These are phyloP conservation scores for Lippia alba DNA, from an alignment of 305 asterid genomes.

Conservation along the genomic window DNA sequence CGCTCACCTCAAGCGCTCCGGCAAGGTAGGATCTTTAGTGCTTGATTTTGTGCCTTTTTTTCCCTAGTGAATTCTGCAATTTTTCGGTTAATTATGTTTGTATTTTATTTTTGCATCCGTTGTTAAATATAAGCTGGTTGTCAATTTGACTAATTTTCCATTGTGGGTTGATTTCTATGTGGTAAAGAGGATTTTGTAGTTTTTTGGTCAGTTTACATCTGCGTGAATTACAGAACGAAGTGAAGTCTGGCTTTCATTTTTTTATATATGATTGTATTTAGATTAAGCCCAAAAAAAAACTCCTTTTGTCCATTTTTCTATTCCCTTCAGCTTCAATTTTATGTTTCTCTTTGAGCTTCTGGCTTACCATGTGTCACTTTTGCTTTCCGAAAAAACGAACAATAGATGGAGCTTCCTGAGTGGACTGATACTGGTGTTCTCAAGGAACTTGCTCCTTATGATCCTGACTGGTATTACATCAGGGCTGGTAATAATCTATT, in stretches of 20 bases:
- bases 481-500: conserved; percentile 51
- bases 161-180: background rate
- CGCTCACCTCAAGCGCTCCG: conserved; percentile 86
- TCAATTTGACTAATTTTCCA: background rate
- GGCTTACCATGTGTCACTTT: background rate
- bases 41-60: background rate
- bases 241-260: too few relatives aligned
- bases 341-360: background rate
- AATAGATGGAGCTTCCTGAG: conserved; percentile 65
- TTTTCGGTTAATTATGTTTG: background rate
- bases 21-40: conserved; percentile 51
- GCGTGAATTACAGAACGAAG: too few relatives aligned
- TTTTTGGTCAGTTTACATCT: too few relatives aligned
- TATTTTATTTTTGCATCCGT: background rate
- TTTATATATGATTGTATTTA: too few relatives aligned
- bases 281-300: background rate
- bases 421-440: conserved; percentile 67
- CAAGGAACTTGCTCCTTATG: conserved; percentile 65
- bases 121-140: background rate
- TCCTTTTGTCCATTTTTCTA: too few relatives aligned
- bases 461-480: conserved; percentile 65
- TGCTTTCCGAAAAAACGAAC: background rate
- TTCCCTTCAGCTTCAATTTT: background rate
- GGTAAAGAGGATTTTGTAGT: too few relatives aligned
- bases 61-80: too few relatives aligned